phyloP scores from a whole-genome alignment of 2,329 filamentous ascomycete species.

The Zymoseptoria tritici region DNA sequence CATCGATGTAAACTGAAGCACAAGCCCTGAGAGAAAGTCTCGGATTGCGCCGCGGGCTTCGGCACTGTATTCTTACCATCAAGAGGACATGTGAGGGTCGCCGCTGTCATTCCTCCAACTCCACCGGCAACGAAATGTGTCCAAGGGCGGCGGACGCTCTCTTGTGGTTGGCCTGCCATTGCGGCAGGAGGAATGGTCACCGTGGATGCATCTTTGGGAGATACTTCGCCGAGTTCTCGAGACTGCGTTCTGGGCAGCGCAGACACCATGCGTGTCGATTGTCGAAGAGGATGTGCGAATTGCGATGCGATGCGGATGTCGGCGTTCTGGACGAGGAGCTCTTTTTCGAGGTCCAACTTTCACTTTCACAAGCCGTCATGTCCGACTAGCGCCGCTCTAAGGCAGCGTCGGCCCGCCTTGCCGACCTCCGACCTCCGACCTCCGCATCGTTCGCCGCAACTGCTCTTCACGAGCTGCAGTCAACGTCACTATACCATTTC shows the following conservation, averaged over 20 bases:
- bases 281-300: background rate
- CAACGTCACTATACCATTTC: too few species aligned
- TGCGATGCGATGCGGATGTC: background rate
- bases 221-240: conserved; percentile 22
- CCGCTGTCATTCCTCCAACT: conserved; percentile 81
- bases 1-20: too few species aligned
- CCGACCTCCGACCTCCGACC: too few species aligned
- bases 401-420: too few species aligned
- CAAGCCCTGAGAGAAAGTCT: too few species aligned
- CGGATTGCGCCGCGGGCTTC: too few species aligned
- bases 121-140: conserved; percentile 88
- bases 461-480: too few species aligned
- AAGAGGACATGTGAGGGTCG: conserved; percentile 85
- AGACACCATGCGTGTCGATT: conserved; percentile 2
- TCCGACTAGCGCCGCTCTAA: too few species aligned
- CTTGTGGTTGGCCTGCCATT: conserved; percentile 17
- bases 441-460: too few species aligned
- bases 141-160: conserved; percentile 77
- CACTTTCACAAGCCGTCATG: too few species aligned
- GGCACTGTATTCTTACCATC: too few species aligned
- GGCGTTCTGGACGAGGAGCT: background rate
- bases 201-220: conserved; percentile 11
- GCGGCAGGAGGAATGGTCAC: conserved; percentile 7
- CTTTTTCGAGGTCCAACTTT: background rate
- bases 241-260: background rate